Evolutionary conservation across 1,284 basidiomycete genomes (phyloP).

Genomic region (Sparassis latifolia): DNA sequence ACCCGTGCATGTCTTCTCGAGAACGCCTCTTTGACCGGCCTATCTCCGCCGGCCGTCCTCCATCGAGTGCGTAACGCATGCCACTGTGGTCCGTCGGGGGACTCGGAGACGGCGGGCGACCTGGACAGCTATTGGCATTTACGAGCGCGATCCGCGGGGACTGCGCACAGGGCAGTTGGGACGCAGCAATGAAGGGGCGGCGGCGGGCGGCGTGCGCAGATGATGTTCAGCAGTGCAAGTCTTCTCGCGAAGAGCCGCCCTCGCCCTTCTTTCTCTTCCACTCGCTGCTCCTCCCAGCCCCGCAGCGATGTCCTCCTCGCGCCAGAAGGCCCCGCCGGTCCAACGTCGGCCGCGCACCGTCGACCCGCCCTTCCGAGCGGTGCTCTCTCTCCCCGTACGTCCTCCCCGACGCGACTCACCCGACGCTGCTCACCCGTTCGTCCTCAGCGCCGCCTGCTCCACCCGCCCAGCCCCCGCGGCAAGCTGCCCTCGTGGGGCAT

Average conservation of each 20-base stretch:
- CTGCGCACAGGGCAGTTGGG: background rate
- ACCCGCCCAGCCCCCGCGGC: slow-evolving; percentile 60
- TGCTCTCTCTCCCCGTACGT: slow-evolving; percentile 38
- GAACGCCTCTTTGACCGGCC: too few species aligned
- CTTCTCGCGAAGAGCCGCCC: background rate
- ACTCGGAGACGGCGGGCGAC: background rate
- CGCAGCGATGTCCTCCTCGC: background rate
- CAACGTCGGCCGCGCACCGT: slow-evolving; percentile 3
- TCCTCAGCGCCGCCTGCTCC: slow-evolving; percentile 51
- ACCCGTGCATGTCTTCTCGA: too few species aligned
- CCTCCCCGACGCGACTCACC: background rate
- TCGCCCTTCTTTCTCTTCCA: background rate
- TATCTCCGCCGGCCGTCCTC: too few species aligned
- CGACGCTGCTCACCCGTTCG: background rate
- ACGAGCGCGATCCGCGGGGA: too few species aligned
- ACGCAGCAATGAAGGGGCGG: background rate
- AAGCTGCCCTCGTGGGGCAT: slow-evolving; percentile 57
- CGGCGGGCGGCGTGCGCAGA: background rate
- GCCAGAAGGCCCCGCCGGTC: background rate
- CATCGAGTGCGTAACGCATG: background rate
- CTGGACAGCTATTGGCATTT: background rate
- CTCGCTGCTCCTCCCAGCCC: background rate
- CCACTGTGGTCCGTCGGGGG: background rate
- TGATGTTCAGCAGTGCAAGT: background rate
- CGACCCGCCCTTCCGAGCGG: slow-evolving; percentile 1